phyloP scores from a whole-genome alignment of 345 rosid species.

The Brassica rapa region DNA sequence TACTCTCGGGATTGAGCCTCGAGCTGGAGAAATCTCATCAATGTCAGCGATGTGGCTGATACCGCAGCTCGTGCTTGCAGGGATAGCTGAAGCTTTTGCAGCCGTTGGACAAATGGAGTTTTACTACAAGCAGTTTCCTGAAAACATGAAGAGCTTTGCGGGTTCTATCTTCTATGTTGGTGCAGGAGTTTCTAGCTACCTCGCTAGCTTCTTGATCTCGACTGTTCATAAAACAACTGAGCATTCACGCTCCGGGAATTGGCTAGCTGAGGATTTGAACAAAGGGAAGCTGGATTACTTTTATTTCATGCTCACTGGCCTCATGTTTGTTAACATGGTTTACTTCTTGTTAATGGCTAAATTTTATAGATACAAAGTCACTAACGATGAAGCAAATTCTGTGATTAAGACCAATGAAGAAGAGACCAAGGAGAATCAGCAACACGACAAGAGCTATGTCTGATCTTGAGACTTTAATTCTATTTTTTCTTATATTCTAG shows the following conservation, averaged over 20 bases:
- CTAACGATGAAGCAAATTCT: not conserved
- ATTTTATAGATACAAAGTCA: slow-evolving; percentile 44
- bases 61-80: slow-evolving; percentile 55
- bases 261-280: slow-evolving; percentile 48
- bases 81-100: slow-evolving; percentile 52
- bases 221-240: slow-evolving; percentile 34
- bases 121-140: slow-evolving; percentile 59
- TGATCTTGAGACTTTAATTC: slow-evolving; percentile 18
- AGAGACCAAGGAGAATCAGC: slow-evolving; percentile 26
- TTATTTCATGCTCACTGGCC: slow-evolving; percentile 46
- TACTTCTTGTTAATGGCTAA: slow-evolving; percentile 43
- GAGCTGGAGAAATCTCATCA: slow-evolving; percentile 52
- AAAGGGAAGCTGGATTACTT: slow-evolving; percentile 49
- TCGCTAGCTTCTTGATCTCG: slow-evolving; percentile 45
- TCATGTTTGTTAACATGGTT: slow-evolving; percentile 37
- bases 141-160: slow-evolving; percentile 52
- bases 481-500: not conserved
- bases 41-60: slow-evolving; percentile 57
- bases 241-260: slow-evolving; percentile 35
- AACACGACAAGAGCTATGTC: slow-evolving; percentile 32
- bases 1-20: slow-evolving; percentile 46
- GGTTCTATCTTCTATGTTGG: slow-evolving; percentile 40
- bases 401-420: slow-evolving; percentile 21
- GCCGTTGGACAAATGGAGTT: slow-evolving; percentile 49
- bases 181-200: slow-evolving; percentile 42